Percentiles rank a stretch among this genome's conserved stretches.
These are phyloP conservation scores for Dryas drummondii DNA, from an alignment of 306 rosid species.

Conservation along the genomic window DNA sequence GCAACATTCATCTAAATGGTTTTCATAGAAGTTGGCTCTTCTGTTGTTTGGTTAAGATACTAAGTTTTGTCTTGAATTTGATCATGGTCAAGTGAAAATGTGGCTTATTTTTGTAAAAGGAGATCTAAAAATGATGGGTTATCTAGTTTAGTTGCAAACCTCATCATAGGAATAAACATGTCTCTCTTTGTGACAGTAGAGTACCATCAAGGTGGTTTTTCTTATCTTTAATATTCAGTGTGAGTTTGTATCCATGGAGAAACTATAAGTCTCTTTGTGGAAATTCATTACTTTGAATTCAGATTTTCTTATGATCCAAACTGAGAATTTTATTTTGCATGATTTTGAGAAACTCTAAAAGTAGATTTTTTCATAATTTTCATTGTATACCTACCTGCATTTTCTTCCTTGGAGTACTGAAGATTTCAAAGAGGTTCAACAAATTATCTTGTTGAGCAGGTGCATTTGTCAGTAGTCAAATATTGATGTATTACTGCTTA, in stretches of 20 bases:
- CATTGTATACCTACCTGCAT: not conserved
- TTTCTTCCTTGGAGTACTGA: not conserved
- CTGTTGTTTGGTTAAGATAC: not conserved
- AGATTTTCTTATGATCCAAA: not conserved
- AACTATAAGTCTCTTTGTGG: not conserved
- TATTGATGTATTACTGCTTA: not conserved
- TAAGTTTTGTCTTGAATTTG: not conserved
- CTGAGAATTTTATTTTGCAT: not conserved
- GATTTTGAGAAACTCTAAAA: not conserved
- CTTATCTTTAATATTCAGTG: not conserved
- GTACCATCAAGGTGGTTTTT: not conserved
- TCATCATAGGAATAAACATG: too few relatives aligned
- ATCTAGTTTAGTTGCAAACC: too few relatives aligned
- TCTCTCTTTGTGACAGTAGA: too few relatives aligned
- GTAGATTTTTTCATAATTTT: not conserved
- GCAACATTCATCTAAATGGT: not conserved
- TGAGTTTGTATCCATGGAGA: not conserved
- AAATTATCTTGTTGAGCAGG: too few relatives aligned
- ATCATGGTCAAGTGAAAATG: not conserved
- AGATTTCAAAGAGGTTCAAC: too few relatives aligned
- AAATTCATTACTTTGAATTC: not conserved
- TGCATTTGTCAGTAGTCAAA: too few relatives aligned
- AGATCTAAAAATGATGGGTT: not conserved
- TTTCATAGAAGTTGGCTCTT: not conserved
- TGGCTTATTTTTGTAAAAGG: not conserved